Conservation (phyloP, 805 yeast species). For the Teunomyces cretensis region DNA sequence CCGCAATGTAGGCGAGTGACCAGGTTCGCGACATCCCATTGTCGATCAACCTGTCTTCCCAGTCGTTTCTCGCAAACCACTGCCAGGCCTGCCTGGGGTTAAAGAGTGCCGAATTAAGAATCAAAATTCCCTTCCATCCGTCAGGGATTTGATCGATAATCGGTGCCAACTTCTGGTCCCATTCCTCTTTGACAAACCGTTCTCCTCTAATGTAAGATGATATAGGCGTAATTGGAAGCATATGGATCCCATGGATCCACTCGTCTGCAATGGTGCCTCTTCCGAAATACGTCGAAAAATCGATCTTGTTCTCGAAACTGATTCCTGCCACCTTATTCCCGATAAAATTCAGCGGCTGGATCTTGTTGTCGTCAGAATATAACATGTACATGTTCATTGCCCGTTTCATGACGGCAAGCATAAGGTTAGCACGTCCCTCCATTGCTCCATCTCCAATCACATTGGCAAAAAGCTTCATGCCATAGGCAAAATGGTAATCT, state of each 20-base stretch:
- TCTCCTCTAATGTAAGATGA: constrained; percentile 59
- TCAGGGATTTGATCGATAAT: constrained; percentile 52
- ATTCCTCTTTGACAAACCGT: constrained; percentile 60
- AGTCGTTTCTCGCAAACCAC: constrained; percentile 48
- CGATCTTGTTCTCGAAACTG: constrained; percentile 68
- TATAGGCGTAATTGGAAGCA: constrained; percentile 69
- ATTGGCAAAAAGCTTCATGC: constrained; percentile 63
- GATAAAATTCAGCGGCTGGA: constrained; percentile 56
- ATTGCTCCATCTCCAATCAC: constrained; percentile 52
- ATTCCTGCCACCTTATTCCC: constrained; percentile 73
- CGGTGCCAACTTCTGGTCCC: constrained; percentile 49
- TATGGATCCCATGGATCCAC: constrained; percentile 77
- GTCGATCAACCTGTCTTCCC: constrained; percentile 61
- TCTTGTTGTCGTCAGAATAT: constrained; percentile 49
- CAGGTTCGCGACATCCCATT: constrained; percentile 86
- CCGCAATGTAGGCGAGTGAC: constrained; percentile 77
- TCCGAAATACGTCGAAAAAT: constrained; percentile 75
- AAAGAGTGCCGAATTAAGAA: constrained; percentile 70
- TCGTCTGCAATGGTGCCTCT: constrained; percentile 55
- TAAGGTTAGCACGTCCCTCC: constrained; percentile 56
- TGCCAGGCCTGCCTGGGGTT: constrained; percentile 57
- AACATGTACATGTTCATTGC: constrained; percentile 59
- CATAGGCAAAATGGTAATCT: constrained; percentile 71
- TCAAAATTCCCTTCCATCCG: constrained; percentile 74
- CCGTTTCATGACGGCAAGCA: constrained; percentile 56